phyloP scores from a whole-genome alignment of 1,284 basidiomycete genomes.

The Rhizopogon parksii region DNA sequence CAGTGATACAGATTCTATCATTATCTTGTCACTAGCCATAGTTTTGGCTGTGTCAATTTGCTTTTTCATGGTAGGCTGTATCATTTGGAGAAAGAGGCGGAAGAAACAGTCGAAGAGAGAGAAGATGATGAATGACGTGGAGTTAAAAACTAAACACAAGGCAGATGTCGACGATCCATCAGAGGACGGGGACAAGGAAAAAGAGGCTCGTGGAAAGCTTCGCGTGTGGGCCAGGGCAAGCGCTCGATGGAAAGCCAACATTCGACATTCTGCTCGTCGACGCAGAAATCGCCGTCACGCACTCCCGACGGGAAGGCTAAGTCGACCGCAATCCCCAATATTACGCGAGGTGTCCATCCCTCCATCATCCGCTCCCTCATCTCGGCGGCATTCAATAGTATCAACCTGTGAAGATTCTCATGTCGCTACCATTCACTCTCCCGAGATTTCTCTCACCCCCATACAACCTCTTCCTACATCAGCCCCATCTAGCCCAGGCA shows the following conservation, averaged over 20 bases:
- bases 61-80: conserved; percentile 46
- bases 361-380: conserved; percentile 2
- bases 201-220: conserved; percentile 43
- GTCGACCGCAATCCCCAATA: conserved; percentile 20
- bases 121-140: conserved; percentile 30
- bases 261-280: conserved; percentile 48
- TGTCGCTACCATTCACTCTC: background rate
- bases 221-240: conserved; percentile 56
- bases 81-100: conserved; percentile 52
- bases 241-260: conserved; percentile 57
- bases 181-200: conserved; percentile 32
- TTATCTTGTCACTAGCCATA: conserved; percentile 56
- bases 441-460: background rate
- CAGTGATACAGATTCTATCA: conserved; percentile 32
- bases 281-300: conserved; percentile 37
- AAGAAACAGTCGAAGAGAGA: conserved; percentile 31
- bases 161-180: conserved; percentile 18
- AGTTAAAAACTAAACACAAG: conserved; percentile 16
- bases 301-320: conserved; percentile 11
- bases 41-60: conserved; percentile 52
- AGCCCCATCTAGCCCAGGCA: conserved; percentile 1
- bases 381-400: conserved; percentile 12
- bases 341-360: conserved; percentile 4
- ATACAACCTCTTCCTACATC: conserved; percentile 3
- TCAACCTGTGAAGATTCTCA: background rate